These are phyloP conservation scores for Zasmidium angulare DNA, from an alignment of 2,329 filamentous ascomycete genomes.

Conservation along the genomic window DNA sequence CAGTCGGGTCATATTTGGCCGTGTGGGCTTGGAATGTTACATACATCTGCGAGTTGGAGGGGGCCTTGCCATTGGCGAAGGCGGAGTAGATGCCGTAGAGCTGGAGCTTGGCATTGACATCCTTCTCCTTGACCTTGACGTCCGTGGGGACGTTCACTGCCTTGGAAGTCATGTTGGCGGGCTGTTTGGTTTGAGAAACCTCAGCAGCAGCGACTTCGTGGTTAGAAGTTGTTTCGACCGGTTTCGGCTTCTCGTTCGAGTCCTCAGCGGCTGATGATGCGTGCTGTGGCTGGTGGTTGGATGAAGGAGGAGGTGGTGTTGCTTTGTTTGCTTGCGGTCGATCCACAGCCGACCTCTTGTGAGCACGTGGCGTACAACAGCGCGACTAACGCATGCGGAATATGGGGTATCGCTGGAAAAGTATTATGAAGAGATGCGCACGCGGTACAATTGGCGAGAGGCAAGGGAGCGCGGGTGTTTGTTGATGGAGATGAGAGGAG, in stretches of 20 bases:
- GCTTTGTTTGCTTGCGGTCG: neutral
- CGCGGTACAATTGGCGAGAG: neutral
- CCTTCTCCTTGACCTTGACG: constrained; percentile 71
- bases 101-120: constrained; percentile 92
- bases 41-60: constrained; percentile 61
- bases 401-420: constrained; percentile 3
- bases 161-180: constrained; percentile 32
- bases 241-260: neutral
- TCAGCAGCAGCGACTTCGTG: too few species aligned
- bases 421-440: neutral
- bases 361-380: constrained; percentile 4
- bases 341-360: neutral
- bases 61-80: constrained; percentile 85
- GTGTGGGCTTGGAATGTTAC: constrained; percentile 33
- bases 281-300: neutral
- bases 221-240: neutral
- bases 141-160: constrained; percentile 73
- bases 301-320: neutral
- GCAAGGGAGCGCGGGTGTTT: neutral
- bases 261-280: neutral
- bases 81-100: constrained; percentile 87
- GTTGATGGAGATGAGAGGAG: neutral
- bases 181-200: constrained; percentile 6
- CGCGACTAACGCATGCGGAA: constrained; percentile 7
- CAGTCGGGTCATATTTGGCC: neutral